phyloP scores from a whole-genome alignment of 371 early-diverging fungal species.

The Nematocida sp. region DNA sequence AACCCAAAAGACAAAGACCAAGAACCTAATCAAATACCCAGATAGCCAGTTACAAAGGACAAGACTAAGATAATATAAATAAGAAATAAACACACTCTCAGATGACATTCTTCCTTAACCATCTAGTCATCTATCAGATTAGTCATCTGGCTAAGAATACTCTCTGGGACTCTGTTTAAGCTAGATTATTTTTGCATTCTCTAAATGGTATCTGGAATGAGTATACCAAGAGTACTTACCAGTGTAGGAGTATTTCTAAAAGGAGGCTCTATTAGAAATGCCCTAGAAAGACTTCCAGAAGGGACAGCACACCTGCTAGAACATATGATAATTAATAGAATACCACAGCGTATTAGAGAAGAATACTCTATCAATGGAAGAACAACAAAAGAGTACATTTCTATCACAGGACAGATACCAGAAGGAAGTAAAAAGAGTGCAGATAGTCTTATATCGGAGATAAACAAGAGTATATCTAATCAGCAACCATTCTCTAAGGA shows the following conservation, averaged over 20 bases:
- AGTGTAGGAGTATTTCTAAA: conserved; percentile 25
- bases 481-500: neutral
- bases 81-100: neutral
- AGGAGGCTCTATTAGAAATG: conserved; percentile 6
- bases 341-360: neutral
- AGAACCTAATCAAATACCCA: no score
- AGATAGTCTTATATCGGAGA: neutral
- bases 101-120: neutral
- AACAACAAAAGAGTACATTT: conserved; percentile 17
- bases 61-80: neutral
- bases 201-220: no score
- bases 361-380: neutral
- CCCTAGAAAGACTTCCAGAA: neutral
- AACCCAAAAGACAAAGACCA: no score
- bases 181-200: neutral
- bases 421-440: neutral
- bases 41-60: no score
- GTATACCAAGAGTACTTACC: no score
- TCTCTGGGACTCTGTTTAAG: no score
- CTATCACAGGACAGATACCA: neutral
- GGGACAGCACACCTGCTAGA: conserved; percentile 44
- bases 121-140: neutral
- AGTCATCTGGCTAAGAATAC: no score
- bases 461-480: neutral
- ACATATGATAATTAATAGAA: conserved; percentile 16